A percentile compares a stretch with the other conserved stretches of the same genome.
These are phyloP conservation scores for Calonectria honghensis DNA, from an alignment of 2,329 filamentous ascomycete species.

Conservation along the genomic window DNA sequence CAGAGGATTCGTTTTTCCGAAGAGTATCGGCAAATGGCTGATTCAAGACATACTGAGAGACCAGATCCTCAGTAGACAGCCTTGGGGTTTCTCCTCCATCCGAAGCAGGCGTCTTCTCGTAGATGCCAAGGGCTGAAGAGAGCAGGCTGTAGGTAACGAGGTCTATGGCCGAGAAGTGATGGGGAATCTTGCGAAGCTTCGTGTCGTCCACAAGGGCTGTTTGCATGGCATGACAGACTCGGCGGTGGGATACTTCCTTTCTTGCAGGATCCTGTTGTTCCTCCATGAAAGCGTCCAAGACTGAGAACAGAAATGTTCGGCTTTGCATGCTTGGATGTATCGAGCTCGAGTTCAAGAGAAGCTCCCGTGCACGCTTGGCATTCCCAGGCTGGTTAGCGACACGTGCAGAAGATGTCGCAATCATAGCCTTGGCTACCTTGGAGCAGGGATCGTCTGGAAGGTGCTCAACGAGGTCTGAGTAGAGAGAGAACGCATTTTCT, in stretches of 20 bases:
- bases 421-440: conserved; percentile 33
- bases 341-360: conserved; percentile 36
- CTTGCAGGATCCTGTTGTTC: conserved; percentile 39
- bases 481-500: conserved; percentile 50
- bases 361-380: conserved; percentile 38
- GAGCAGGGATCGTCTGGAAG: conserved; percentile 27
- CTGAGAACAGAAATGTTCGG: conserved; percentile 44
- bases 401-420: conserved; percentile 49
- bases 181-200: conserved; percentile 38
- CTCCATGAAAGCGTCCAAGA: conserved; percentile 47
- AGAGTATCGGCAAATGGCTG: conserved; percentile 45
- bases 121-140: conserved; percentile 46
- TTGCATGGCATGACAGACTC: conserved; percentile 38
- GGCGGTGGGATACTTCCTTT: conserved; percentile 15
- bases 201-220: conserved; percentile 35
- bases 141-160: conserved; percentile 50
- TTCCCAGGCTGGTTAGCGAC: conserved; percentile 47
- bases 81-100: conserved; percentile 22
- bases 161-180: conserved; percentile 46
- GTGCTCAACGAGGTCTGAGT: conserved; percentile 40
- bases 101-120: conserved; percentile 38
- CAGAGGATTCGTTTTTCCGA: conserved; percentile 28
- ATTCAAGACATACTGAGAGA: conserved; percentile 48
- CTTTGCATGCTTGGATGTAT: not conserved
- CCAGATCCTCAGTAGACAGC: conserved; percentile 44